A percentile compares a stretch with the other conserved stretches of the same genome.
Conservation (phyloP, 148 eudicot species). For the Limonium bicolor region DNA sequence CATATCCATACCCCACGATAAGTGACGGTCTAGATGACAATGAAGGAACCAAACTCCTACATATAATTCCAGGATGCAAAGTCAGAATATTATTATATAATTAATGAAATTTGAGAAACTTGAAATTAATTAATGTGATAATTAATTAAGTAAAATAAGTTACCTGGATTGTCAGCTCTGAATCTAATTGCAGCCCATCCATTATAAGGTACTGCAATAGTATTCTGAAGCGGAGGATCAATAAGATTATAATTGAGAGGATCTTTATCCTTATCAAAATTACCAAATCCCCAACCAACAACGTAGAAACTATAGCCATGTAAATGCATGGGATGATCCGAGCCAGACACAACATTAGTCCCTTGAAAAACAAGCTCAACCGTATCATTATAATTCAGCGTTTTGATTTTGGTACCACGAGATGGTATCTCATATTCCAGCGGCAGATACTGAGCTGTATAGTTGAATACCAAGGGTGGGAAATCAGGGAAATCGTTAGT, state of each 20-base stretch:
- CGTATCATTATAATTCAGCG: not conserved
- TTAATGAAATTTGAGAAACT: no score
- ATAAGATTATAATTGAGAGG: not conserved
- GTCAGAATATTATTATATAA: no score
- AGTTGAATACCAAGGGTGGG: not conserved
- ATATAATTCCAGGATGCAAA: not conserved
- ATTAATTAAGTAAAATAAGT: not conserved
- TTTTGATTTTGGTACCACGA: not conserved
- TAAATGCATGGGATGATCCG: slow-evolving; percentile 2
- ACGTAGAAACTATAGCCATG: slow-evolving; percentile 3
- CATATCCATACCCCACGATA: slow-evolving; percentile 5
- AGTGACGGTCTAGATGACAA: slow-evolving; percentile 4
- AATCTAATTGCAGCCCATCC: slow-evolving; percentile 3
- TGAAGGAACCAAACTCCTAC: slow-evolving; percentile 7
- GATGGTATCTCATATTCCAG: not conserved
- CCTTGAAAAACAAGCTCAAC: slow-evolving; percentile 6
- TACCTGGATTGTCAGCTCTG: slow-evolving; percentile 1
- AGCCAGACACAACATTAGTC: not conserved
- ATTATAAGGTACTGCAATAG: not conserved
- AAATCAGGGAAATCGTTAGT: not conserved
- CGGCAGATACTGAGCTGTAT: not conserved
- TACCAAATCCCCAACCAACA: slow-evolving; percentile 2
- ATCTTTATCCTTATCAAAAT: not conserved
- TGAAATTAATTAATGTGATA: no score
- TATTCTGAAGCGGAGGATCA: slow-evolving; percentile 2